Evolutionary conservation across 2,329 filamentous ascomycete species (phyloP).

Genomic region (Stylonectria norvegica): DNA sequence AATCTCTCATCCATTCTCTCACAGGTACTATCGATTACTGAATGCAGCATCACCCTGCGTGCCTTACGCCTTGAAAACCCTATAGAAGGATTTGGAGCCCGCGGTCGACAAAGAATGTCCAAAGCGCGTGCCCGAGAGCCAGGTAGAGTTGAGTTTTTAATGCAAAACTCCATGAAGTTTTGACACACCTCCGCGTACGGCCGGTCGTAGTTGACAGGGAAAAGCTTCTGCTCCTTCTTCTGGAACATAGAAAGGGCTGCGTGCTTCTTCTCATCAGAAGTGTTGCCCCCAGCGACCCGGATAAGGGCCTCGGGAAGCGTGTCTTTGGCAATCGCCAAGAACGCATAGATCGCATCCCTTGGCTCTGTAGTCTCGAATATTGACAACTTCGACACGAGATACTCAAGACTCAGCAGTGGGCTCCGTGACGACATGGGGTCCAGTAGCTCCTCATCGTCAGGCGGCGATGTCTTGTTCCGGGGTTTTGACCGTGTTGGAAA

Average conservation of each 20-base stretch:
- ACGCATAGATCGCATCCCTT: conserved; percentile 1
- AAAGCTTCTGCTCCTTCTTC: neutral
- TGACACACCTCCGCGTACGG: conserved; percentile 1
- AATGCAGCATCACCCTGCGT: neutral
- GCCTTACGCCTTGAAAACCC: neutral
- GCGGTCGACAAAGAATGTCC: neutral
- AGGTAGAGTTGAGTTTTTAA: conserved; percentile 1
- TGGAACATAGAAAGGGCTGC: neutral
- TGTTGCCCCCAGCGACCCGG: neutral
- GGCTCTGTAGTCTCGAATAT: conserved; percentile 1
- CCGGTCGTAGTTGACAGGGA: neutral
- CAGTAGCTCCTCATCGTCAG: neutral
- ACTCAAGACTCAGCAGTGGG: neutral
- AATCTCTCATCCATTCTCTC: neutral
- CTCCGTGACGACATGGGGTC: neutral
- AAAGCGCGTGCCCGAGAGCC: neutral
- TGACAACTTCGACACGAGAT: conserved; percentile 1
- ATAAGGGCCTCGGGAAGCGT: neutral
- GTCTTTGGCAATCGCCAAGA: conserved; percentile 1
- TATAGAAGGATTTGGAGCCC: neutral
- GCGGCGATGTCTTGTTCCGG: neutral
- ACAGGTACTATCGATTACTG: neutral
- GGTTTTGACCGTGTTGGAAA: too few relatives aligned
- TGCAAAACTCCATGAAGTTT: conserved; percentile 1
- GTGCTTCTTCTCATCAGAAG: neutral